Evolutionary conservation across 2,329 filamentous ascomycete species (phyloP).

Genomic region (Hymenotorrendiella dingleyae): DNA sequence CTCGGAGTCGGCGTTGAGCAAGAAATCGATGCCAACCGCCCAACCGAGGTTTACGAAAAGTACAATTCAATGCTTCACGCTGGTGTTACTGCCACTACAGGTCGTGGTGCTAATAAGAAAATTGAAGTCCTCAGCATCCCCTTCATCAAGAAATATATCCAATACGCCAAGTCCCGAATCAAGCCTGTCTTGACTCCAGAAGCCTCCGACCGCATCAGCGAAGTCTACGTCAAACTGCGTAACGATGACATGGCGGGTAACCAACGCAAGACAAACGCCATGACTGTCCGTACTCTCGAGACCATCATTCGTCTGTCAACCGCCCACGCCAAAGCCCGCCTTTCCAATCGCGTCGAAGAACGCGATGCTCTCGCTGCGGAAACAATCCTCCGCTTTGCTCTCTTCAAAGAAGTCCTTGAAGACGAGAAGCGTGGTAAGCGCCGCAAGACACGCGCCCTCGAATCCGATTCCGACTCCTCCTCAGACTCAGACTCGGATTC

Average conservation of each 20-base stretch:
- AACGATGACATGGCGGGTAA: conserved; percentile 97
- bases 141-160: conserved; percentile 99
- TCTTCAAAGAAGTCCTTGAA: conserved; percentile 92
- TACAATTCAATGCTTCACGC: conserved; percentile 94
- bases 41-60: conserved; percentile 91
- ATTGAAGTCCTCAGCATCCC: conserved; percentile 90
- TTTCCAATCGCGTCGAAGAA: conserved; percentile 85
- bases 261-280: conserved; percentile 84
- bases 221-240: conserved; percentile 83
- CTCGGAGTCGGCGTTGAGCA: conserved; percentile 83
- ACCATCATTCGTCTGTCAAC: conserved; percentile 97
- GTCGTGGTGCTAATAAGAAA: conserved; percentile 67
- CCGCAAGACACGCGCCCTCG: conserved; percentile 59
- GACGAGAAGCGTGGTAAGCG: conserved; percentile 78
- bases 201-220: conserved; percentile 84
- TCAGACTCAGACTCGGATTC: conserved; percentile 48
- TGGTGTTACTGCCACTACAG: conserved; percentile 72
- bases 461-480: conserved; percentile 53
- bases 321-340: conserved; percentile 85
- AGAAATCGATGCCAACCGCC: conserved; percentile 63
- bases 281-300: conserved; percentile 95
- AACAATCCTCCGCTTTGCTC: conserved; percentile 81
- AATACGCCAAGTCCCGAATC: conserved; percentile 89
- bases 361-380: conserved; percentile 85
- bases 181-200: conserved; percentile 88